Evolutionary conservation across 371 early-diverging fungal genomes (phyloP), one percentile per base, ranked within the genome.

Genomic region (Lichtheimia ramosa): DNA sequence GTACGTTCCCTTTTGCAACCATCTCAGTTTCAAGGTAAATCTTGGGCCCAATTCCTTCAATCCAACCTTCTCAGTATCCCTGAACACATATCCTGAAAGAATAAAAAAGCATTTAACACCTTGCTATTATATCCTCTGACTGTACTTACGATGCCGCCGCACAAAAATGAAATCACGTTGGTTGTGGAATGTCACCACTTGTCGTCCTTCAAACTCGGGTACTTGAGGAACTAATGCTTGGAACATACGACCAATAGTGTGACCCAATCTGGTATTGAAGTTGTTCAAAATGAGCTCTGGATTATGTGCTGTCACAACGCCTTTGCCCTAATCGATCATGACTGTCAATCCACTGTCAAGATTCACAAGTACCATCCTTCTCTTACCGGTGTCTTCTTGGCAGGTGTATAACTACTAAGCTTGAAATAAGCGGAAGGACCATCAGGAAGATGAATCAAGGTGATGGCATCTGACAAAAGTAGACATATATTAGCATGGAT

Each of bases 111-210:
- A n/a, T n/a, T n/a, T n/a, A n/a, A n/a, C n/a, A n/a, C n/a, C n/a
- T n/a, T n/a, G n/a, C n/a, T n/a, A n/a, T n/a, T n/a, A 15, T 16
- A 23, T 23, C 3, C 52, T 8, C 13, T 25, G 3, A 24, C 13
- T 25, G 1, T 14, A 51, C 65, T 54, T 77, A 93, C 85, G 88
- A 71, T 99, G 99, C 40, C 99, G 84, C 70, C 99, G 85, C 69
- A 99, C 97, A 75, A 98, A 99, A 59, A 99, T 96, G 68, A 98
- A 99, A 75, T 99, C 99, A 48, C 99, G 93, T 74, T 99, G 98
- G 68, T 99, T 99, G 70, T 98, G 98, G 79, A 99, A 93, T 5
- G 99, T 99, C 5, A 88, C 94, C 10, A 91, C 98, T 69, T 99
- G 98, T 51, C 99, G 84, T 7, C 97, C 97, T 68, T 93, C 83